A percentile compares a stretch with the other conserved stretches of the same genome.
Evolutionary conservation across 257 asterid species (phyloP).

Genomic region (Jaltomata sinuosa): DNA sequence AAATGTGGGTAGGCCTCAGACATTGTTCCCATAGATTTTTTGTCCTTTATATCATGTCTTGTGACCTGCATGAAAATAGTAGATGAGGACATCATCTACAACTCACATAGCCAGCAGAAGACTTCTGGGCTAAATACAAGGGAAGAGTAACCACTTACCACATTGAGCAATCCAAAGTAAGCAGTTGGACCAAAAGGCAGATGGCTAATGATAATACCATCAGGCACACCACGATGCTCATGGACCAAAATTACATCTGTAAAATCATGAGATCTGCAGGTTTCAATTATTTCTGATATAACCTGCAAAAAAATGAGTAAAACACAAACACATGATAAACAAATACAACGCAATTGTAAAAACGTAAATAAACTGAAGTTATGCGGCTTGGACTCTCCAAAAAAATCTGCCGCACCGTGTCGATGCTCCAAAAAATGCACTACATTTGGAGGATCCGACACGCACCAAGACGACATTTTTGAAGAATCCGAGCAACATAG

Average conservation of each 20-base stretch:
- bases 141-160: constrained; percentile 45
- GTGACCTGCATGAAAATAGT: constrained; percentile 53
- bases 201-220: constrained; percentile 81
- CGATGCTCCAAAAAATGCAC: neutral
- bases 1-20: neutral
- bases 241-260: constrained; percentile 87
- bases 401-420: neutral
- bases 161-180: constrained; percentile 82
- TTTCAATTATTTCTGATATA: constrained; percentile 81
- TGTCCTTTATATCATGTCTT: constrained; percentile 21
- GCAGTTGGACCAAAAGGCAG: constrained; percentile 97
- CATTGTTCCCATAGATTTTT: constrained; percentile 5
- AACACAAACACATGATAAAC: neutral
- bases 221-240: constrained; percentile 96
- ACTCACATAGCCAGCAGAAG: neutral
- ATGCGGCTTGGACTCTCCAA: neutral
- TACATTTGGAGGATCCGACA: neutral
- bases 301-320: constrained; percentile 35
- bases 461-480: neutral
- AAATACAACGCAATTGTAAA: neutral
- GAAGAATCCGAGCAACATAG: neutral
- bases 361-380: neutral
- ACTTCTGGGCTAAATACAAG: neutral
- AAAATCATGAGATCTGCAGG: constrained; percentile 81
- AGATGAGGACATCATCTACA: constrained; percentile 1